phyloP scores from a whole-genome alignment of 169 alveolate species.

The Plasmodium gaboni region DNA sequence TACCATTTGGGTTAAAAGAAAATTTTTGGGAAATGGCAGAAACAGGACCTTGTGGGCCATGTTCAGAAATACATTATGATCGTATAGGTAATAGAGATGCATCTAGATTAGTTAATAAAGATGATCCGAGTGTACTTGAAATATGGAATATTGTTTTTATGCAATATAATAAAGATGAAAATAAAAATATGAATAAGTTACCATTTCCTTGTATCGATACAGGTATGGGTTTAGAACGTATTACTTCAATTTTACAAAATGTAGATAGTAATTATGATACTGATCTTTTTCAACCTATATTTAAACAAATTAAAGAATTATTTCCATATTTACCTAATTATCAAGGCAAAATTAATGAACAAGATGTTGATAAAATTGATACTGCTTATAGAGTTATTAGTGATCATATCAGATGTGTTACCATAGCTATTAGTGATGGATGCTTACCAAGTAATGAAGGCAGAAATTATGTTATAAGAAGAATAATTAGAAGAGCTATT shows the following conservation, averaged over 20 bases:
- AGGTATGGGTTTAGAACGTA: conserved; percentile 96
- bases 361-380: conserved; percentile 88
- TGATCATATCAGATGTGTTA: conserved; percentile 94
- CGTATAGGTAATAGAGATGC: conserved; percentile 94
- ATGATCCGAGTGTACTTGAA: conserved; percentile 95
- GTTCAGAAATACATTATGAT: conserved; percentile 96
- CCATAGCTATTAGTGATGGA: conserved; percentile 94
- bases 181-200: conserved; percentile 89
- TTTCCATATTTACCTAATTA: conserved; percentile 85
- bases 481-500: conserved; percentile 94
- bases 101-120: conserved; percentile 91
- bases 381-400: conserved; percentile 95
- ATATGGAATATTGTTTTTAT: conserved; percentile 96
- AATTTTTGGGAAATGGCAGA: conserved; percentile 99
- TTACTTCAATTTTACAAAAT: conserved; percentile 90
- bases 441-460: conserved; percentile 95
- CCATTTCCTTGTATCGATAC: conserved; percentile 96
- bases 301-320: conserved; percentile 87
- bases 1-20: conserved; percentile 92
- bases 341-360: conserved; percentile 90
- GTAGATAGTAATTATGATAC: conserved; percentile 93
- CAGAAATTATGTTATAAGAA: conserved; percentile 92
- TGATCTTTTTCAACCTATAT: conserved; percentile 91
- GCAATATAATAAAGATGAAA: conserved; percentile 94
- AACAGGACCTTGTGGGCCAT: conserved; percentile 98